A percentile compares a stretch with the other conserved stretches of the same genome.
These are phyloP conservation scores for Kregervanrija fluxuum DNA, from an alignment of 805 yeast genomes.

Conservation along the genomic window DNA sequence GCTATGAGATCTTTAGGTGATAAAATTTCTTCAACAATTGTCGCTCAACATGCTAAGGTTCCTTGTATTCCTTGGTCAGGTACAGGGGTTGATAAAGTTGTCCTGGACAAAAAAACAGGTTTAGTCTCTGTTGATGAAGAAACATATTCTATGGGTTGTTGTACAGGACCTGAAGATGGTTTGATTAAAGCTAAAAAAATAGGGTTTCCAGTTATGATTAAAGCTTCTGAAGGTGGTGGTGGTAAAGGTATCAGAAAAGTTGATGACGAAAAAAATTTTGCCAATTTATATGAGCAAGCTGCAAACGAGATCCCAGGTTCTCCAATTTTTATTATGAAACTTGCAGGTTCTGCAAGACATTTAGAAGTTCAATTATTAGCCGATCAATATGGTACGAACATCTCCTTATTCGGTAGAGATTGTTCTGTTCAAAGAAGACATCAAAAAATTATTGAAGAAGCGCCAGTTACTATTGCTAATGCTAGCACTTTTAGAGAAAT, in stretches of 20 bases:
- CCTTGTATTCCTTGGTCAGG: slow-evolving; percentile 99
- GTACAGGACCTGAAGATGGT: slow-evolving; percentile 82
- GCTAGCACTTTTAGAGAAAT: slow-evolving; percentile 77
- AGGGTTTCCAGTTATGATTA: slow-evolving; percentile 98
- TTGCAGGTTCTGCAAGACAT: slow-evolving; percentile 97
- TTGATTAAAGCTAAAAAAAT: slow-evolving; percentile 73
- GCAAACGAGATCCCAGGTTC: slow-evolving; percentile 98
- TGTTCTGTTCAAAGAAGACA: slow-evolving; percentile 99
- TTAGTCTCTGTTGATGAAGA: slow-evolving; percentile 86
- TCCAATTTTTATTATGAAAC: slow-evolving; percentile 94
- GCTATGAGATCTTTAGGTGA: slow-evolving; percentile 99
- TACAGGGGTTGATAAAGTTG: slow-evolving; percentile 85
- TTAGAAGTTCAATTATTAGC: slow-evolving; percentile 96
- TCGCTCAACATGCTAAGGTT: slow-evolving; percentile 96
- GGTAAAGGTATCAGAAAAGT: slow-evolving; percentile 99
- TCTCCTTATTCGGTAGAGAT: slow-evolving; percentile 96
- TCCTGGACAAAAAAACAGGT: slow-evolving; percentile 57
- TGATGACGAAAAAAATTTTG: slow-evolving; percentile 73
- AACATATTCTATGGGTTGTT: slow-evolving; percentile 84
- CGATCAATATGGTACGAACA: slow-evolving; percentile 97
- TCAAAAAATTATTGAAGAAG: slow-evolving; percentile 98
- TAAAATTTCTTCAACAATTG: slow-evolving; percentile 95
- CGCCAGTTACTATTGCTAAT: slow-evolving; percentile 94
- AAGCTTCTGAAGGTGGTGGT: slow-evolving; percentile 99
- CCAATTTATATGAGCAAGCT: slow-evolving; percentile 80